Percentiles rank a stretch among this genome's conserved stretches.
These are phyloP conservation scores for Plasmodium billcollinsi DNA, from an alignment of 169 alveolate species.

Conservation along the genomic window DNA sequence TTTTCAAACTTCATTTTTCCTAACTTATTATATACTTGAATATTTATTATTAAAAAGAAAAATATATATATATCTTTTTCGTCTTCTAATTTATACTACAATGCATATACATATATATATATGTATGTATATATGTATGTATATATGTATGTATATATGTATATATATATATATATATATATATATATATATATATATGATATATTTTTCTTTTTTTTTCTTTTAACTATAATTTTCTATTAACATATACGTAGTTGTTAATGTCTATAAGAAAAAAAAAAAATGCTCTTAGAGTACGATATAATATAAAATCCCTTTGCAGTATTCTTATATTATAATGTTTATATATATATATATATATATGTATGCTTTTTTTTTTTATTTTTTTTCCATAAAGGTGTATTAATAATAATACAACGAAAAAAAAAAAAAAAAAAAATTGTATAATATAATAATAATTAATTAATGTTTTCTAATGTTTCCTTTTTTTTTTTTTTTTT, in stretches of 20 bases:
- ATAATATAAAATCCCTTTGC: no score
- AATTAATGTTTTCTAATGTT: neutral
- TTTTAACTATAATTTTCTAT: constrained; percentile 20
- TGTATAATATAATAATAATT: neutral
- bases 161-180: neutral
- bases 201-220: constrained; percentile 4
- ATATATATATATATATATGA: neutral
- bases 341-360: no score
- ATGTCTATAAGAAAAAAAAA: constrained; percentile 41
- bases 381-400: constrained; percentile 8
- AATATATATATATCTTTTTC: neutral
- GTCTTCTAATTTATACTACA: neutral
- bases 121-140: neutral
- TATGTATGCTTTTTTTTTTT: neutral
- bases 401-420: neutral
- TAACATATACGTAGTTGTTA: constrained; percentile 11
- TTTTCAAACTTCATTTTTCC: constrained; percentile 13
- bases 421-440: no score
- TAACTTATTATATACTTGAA: constrained; percentile 18
- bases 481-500: constrained; percentile 7
- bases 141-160: no score
- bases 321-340: no score
- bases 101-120: neutral
- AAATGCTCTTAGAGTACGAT: neutral
- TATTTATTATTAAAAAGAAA: neutral